Base-by-base conservation (phyloP, 140 eudicot species). In the Senecio squalidus region DNA sequence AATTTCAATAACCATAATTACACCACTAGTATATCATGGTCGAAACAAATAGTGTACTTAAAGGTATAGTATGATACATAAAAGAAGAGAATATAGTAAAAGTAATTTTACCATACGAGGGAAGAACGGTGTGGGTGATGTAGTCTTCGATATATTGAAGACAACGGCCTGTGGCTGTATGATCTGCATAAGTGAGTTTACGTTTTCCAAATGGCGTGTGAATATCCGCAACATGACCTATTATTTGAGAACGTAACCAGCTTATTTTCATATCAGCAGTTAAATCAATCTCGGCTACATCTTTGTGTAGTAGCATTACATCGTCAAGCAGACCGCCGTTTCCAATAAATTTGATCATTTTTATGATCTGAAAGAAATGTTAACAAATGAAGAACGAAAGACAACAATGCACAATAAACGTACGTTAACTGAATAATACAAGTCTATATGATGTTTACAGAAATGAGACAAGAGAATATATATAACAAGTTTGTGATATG, bases 81-180 rank as follows among this genome's bases (percentile, higher is more conserved):
- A n/a, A n/a, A n/a, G n/a, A n/a, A n/a, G n/a, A n/a, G n/a, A n/a
- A 34, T 6, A 34, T 34, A 34, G 40, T 34, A 34, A 34, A 34
- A 9, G 1, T 34, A 46, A 20, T 3, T 4, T 31, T 76, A 86
- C 95, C 95, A 39, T 86, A 86, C 26, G 54, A 81, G 21, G 96
- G 89, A 47, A 87, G 86, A 25, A 83, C 69, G 40, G 36, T 47
- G 9, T 69, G 14, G 17, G 66, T 24, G 63, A 87, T 77, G 52
- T 80, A 87, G 29, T 83, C 72, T 48, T 87, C 94, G 9, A 80
- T 65, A 52, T 64, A 83, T 7, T 21, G 70, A 24, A 86, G 83
- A 34, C 78, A 80, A 7, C 95, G 77, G 25, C 85, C 88, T 0
- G 85, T 60, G 58, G 95, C 95, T 11, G 86, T 86, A 63, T 81